Evolutionary conservation across 75 land plant species (phyloP), one percentile per base, ranked within the genome.

Genomic region (Selaginella moellendorffii): DNA sequence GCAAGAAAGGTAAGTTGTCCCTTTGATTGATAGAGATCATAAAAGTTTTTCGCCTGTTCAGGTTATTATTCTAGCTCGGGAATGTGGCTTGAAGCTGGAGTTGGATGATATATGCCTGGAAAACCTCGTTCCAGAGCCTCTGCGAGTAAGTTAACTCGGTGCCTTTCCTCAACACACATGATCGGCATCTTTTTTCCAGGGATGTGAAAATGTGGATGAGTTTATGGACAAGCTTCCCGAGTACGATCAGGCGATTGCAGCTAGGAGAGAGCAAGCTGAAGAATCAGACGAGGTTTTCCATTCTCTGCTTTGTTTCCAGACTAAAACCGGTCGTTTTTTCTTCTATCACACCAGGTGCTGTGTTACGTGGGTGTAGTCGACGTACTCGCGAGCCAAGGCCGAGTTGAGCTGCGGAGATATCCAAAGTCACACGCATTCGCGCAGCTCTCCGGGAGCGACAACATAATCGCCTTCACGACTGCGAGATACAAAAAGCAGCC

Each of bases 311-410:
- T n/a, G n/a, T n/a, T n/a, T n/a, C n/a, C n/a, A n/a, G n/a, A n/a
- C n/a, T n/a, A n/a, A 36, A 36, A 14, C 46, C 5, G 5, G 46
- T 36, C 10, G 5, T 5, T 36, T 5, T 36, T 14, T 36, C 5
- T 5, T 36, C 46, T 5, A 36, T 14, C 46, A 36, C 46, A n/a
- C 53, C 72, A 88, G 97, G 97, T 92, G 9, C 58, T 92, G 77
- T 80, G 97, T 54, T 88, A 83, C 63, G 97, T 92, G 26, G 97
- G 97, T 21, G 84, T 88, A 9, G 97, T 92, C 28, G 97, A 92
- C 64, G 81, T 67, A 14, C 54, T 74, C 18, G 76, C 74, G 46
- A 65, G 71, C 2, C 67, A 76, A 60, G 97, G 97, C 12, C 10
- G 53, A 9, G 97, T 92, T 27, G 74, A 81, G 65, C 59, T 92